A percentile compares a stretch with the other conserved stretches of the same genome.
These are phyloP conservation scores for Puya raimondii DNA, from an alignment of 176 grass and related monocot genomes.

Conservation along the genomic window DNA sequence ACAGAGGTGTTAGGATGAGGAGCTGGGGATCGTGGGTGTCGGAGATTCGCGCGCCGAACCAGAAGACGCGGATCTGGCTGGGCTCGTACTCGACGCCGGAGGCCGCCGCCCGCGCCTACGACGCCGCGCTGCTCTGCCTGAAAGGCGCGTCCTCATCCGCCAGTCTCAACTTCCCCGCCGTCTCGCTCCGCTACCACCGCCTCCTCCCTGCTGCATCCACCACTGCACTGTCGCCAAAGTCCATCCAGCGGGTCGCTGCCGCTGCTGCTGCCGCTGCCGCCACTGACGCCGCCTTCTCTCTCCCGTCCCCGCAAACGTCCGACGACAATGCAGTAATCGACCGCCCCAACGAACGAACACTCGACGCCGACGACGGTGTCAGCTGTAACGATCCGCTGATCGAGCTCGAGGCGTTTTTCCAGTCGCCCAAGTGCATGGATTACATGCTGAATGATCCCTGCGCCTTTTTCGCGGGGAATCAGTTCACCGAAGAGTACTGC, in stretches of 20 bases:
- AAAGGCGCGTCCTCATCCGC: constrained; percentile 37
- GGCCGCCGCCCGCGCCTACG: constrained; percentile 81
- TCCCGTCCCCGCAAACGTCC: background rate
- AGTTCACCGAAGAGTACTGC: constrained; percentile 26
- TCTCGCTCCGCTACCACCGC: constrained; percentile 30
- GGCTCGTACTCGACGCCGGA: constrained; percentile 81
- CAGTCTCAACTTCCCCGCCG: constrained; percentile 68
- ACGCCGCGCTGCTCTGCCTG: constrained; percentile 73
- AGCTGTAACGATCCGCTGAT: constrained; percentile 12
- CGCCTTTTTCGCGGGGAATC: constrained; percentile 41
- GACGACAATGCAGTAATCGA: background rate
- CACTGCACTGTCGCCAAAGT: background rate
- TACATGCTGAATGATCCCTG: constrained; percentile 63
- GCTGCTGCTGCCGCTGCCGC: background rate
- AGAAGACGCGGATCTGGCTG: constrained; percentile 90
- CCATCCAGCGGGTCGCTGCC: background rate
- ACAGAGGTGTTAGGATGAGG: constrained; percentile 90
- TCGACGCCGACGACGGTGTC: background rate
- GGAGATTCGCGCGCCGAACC: constrained; percentile 68
- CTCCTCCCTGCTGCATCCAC: constrained; percentile 34
- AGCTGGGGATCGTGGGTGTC: constrained; percentile 97
- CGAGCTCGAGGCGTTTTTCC: constrained; percentile 59
- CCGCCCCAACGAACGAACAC: background rate
- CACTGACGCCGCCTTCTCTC: background rate
- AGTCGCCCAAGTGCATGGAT: constrained; percentile 82